Evolutionary conservation across 345 rosid species (phyloP).

Genomic region (Erysimum cheiranthoides): DNA sequence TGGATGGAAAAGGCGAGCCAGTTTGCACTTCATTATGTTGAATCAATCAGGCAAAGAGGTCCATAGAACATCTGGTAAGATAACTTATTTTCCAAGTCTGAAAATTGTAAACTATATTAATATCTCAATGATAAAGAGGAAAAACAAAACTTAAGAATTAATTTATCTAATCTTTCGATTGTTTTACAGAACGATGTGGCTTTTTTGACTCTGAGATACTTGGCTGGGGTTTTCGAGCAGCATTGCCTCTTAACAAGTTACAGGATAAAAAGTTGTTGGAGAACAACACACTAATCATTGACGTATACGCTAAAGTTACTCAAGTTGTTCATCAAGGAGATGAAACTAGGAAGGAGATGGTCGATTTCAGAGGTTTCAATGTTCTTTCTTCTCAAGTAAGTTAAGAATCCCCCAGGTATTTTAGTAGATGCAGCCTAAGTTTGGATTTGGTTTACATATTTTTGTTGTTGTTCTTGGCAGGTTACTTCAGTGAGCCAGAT

Average conservation of each 20-base stretch:
- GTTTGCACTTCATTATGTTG: not conserved
- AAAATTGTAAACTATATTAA: not conserved
- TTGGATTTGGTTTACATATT: not conserved
- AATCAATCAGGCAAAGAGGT: constrained; percentile 11
- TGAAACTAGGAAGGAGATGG: not conserved
- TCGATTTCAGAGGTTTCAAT: constrained; percentile 14
- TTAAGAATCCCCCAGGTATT: not conserved
- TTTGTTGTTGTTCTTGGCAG: constrained; percentile 11
- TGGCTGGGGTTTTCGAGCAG: constrained; percentile 17
- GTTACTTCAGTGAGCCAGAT: not conserved
- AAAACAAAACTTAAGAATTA: not conserved
- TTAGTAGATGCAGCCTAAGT: not conserved
- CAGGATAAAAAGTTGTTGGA: constrained; percentile 16
- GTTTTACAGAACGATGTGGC: not conserved
- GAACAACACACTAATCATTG: constrained; percentile 20
- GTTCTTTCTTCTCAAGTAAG: constrained; percentile 31
- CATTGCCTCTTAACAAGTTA: constrained; percentile 23
- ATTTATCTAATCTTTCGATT: not conserved
- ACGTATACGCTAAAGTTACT: constrained; percentile 13
- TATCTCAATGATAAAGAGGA: not conserved
- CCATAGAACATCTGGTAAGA: constrained; percentile 13
- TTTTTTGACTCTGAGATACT: constrained; percentile 19
- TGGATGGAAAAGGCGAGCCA: constrained; percentile 14
- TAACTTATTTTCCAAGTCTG: not conserved
- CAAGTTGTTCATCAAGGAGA: constrained; percentile 18